A percentile compares a stretch with the other conserved stretches of the same genome.
phyloP scores from a whole-genome alignment of 257 asterid genomes.

The Solanum paucissectum region DNA sequence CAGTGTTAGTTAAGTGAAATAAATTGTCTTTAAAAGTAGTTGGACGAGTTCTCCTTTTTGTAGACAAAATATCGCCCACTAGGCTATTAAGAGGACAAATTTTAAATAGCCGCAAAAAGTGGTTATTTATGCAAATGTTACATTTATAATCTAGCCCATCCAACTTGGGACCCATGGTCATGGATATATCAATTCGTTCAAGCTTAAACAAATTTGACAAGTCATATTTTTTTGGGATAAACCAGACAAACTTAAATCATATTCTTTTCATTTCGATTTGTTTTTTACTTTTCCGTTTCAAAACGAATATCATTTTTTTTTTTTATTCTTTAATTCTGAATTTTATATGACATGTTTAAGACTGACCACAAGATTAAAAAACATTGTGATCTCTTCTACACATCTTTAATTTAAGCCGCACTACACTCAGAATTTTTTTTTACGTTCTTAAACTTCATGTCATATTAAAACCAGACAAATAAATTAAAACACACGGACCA shows the following conservation, averaged over 20 bases:
- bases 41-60: not conserved
- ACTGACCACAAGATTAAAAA: not conserved
- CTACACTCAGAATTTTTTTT: not conserved
- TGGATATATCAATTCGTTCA: not conserved
- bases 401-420: not conserved
- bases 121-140: not conserved
- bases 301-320: not conserved
- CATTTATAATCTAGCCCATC: not conserved
- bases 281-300: not conserved
- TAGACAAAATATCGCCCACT: not conserved
- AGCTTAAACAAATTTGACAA: not conserved
- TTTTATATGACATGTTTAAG: not conserved
- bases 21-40: not conserved
- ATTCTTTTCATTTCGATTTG: not conserved
- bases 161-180: not conserved
- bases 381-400: not conserved
- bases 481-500: accelerated
- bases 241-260: not conserved
- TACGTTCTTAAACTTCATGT: not conserved
- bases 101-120: not conserved
- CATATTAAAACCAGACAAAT: not conserved
- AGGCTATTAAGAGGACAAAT: not conserved
- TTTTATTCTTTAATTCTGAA: not conserved
- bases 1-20: not conserved
- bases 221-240: not conserved